phyloP scores from a whole-genome alignment of 148 eudicot species.

The Silene conica region DNA sequence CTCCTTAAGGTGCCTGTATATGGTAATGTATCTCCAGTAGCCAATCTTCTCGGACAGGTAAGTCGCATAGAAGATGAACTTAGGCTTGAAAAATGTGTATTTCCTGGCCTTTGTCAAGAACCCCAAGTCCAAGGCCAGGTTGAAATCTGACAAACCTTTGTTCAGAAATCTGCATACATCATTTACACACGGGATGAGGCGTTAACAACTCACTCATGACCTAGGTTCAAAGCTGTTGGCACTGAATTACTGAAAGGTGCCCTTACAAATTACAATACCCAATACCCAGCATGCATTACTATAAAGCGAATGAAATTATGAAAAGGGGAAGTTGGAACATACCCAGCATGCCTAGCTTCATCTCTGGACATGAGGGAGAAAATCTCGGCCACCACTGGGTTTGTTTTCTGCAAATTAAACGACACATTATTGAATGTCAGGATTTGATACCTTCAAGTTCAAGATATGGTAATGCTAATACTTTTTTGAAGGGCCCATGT shows the following conservation, averaged over 20 bases:
- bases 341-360: slow-evolving; percentile 99
- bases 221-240: neutral
- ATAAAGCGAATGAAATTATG: too few relatives aligned
- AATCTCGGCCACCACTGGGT: slow-evolving; percentile 96
- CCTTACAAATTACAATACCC: too few relatives aligned
- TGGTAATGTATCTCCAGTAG: slow-evolving; percentile 99
- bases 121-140: slow-evolving; percentile 89
- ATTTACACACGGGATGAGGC: neutral
- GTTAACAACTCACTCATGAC: too few relatives aligned
- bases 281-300: too few relatives aligned
- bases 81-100: slow-evolving; percentile 97
- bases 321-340: slow-evolving; percentile 21
- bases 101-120: slow-evolving; percentile 95
- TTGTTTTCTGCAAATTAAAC: slow-evolving; percentile 75
- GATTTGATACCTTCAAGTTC: neutral
- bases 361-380: slow-evolving; percentile 99
- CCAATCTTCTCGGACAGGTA: slow-evolving; percentile 95
- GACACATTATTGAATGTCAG: neutral
- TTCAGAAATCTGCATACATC: slow-evolving; percentile 88
- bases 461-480: too few relatives aligned
- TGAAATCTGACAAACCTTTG: slow-evolving; percentile 94
- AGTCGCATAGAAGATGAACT: slow-evolving; percentile 96
- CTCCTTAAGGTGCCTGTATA: slow-evolving; percentile 87
- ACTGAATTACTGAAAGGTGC: neutral
- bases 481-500: neutral